A percentile compares a stretch with the other conserved stretches of the same genome.
Conservation (phyloP, 2,329 filamentous ascomycete species). For the Clonostachys sp. region DNA sequence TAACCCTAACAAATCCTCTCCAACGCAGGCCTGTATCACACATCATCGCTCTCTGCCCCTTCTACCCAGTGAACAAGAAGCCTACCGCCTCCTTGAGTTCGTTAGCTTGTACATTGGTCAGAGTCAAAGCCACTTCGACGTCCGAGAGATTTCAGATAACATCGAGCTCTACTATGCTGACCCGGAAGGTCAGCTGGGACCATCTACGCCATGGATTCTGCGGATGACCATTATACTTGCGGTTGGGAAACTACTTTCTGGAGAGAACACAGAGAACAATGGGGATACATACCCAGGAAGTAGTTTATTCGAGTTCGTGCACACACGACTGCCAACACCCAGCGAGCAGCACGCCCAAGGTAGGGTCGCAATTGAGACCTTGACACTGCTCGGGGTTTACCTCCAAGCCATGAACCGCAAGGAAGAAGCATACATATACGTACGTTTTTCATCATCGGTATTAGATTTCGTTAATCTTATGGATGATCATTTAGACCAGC, state of each 20-base stretch:
- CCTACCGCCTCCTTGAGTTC: not conserved
- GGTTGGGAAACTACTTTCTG: not conserved
- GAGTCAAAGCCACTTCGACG: not conserved
- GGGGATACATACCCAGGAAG: not conserved
- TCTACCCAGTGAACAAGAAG: not conserved
- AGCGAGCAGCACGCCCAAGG: not conserved
- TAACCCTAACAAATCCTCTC: not conserved
- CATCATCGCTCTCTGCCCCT: too few relatives aligned
- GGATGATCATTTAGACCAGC: not conserved
- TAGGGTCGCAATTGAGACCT: not conserved
- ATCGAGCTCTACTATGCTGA: not conserved
- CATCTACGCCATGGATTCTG: not conserved
- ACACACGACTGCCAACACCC: not conserved
- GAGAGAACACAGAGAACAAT: not conserved
- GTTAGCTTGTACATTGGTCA: not conserved
- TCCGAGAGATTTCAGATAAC: not conserved
- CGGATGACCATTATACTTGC: not conserved
- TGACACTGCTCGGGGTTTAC: not conserved
- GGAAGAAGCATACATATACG: not conserved
- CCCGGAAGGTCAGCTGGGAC: not conserved
- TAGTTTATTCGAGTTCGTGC: not conserved
- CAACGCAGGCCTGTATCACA: not conserved
- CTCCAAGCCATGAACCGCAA: not conserved
- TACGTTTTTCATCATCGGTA: not conserved
- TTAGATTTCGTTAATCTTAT: not conserved